Evolutionary conservation across 148 eudicot genomes (phyloP), one percentile per base, ranked within the genome.

Genomic region (Fallopia convolvulus): DNA sequence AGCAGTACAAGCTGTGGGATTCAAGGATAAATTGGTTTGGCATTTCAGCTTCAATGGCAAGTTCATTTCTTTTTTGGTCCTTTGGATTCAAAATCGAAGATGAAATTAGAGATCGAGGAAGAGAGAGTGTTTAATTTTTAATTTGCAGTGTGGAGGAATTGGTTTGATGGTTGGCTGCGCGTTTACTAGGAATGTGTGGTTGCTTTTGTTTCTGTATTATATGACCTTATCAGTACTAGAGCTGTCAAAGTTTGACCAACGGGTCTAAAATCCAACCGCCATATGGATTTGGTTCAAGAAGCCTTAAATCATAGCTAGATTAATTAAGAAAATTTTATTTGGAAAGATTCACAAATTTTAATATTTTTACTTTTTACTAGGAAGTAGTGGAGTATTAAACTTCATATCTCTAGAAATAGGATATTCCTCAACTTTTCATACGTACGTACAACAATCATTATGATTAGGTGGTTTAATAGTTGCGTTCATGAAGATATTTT

Each of bases 1-100:
- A 36, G 39, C 1, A 30, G 72, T 14, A 66, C 2, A 53, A 58
- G 65, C 4, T 58, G 30, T 39, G 26, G 48, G 74, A 42, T 46
- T 47, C 36, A 46, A 73, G 55, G 53, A 8, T 18, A 20, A n/a
- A 73, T 44, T 14, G 8, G 46, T 39, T 68, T 68, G 46, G 8
- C 72, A 68, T 68, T 68, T 5, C 9, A 68, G 46, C 72, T 68
- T 36, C 72, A 68, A 39, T 14, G 72, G 46, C 44, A 68, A 33
- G 11, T 68, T 68, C 72, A 68, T 68, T 36, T 68, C 44, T 17
- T 15, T 68, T 23, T 32, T 8, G 70, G 17, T 20, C 66, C 21
- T 20, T 12, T 21, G 32, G 30, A 58, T 26, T 20, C 8, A 58
- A 23, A 7, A 61, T 9, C 20, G 42, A 66, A 33, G 71, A 33